These are phyloP conservation scores for Lepidium sativum DNA, from an alignment of 345 rosid species.

Conservation along the genomic window DNA sequence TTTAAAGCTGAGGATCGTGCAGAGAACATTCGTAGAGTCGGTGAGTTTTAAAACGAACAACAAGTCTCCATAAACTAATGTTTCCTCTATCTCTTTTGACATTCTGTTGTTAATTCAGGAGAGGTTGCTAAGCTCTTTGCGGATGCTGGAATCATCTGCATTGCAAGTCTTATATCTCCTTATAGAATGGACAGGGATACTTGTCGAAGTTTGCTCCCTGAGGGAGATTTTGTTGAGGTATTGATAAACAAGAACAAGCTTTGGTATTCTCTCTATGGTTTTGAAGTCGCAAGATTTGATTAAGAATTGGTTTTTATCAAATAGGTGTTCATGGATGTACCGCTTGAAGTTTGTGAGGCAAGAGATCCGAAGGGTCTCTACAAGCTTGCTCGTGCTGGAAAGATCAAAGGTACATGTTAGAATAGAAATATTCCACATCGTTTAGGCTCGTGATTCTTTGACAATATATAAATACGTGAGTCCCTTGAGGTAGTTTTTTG, in stretches of 20 bases:
- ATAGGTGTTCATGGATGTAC: constrained; percentile 70
- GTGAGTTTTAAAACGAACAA: constrained; percentile 22
- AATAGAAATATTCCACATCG: too few relatives aligned
- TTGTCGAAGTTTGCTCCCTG: constrained; percentile 54
- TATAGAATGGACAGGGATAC: constrained; percentile 60
- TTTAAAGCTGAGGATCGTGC: constrained; percentile 68
- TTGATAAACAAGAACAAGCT: not conserved
- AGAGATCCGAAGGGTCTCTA: constrained; percentile 86
- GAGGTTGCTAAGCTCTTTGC: constrained; percentile 85
- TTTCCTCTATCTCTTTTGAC: not conserved
- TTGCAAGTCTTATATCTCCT: constrained; percentile 76
- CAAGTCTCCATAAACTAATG: not conserved
- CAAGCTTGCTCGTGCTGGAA: constrained; percentile 88
- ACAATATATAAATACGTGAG: too few relatives aligned
- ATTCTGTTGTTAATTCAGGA: constrained; percentile 27
- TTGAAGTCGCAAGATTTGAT: not conserved
- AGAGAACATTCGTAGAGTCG: constrained; percentile 71
- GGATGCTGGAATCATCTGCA: constrained; percentile 74
- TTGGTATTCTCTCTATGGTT: not conserved
- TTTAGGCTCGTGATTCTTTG: too few relatives aligned
- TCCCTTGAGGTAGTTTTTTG: too few relatives aligned
- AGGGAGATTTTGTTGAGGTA: constrained; percentile 79
- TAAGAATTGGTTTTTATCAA: not conserved
- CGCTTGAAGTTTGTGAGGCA: constrained; percentile 64
- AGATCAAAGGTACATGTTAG: constrained; percentile 48